phyloP scores from a whole-genome alignment of 345 rosid genomes.

The Brassica nigra region DNA sequence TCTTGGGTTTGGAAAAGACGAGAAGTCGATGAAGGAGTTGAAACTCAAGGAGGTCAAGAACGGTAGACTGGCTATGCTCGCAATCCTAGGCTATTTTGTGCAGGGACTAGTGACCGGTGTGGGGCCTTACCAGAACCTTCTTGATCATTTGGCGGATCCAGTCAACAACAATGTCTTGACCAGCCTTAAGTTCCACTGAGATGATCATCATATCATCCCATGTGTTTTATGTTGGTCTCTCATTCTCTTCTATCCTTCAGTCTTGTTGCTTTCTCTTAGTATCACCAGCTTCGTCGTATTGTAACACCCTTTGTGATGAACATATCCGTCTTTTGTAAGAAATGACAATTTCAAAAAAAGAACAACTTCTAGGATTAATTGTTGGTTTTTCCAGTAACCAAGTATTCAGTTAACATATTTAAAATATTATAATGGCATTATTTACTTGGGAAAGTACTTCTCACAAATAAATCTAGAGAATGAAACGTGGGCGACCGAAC shows the following conservation, averaged over 20 bases:
- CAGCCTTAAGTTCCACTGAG: conserved; percentile 89
- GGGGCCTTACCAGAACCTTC: conserved; percentile 93
- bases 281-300: conserved; percentile 27
- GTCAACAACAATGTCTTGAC: conserved; percentile 92
- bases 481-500: conserved; percentile 73
- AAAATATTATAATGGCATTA: background rate
- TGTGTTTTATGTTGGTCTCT: conserved; percentile 17
- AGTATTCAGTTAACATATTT: background rate
- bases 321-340: conserved; percentile 46
- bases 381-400: conserved; percentile 1
- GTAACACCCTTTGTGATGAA: conserved; percentile 54
- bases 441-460: background rate
- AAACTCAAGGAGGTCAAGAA: conserved; percentile 97
- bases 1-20: conserved; percentile 86
- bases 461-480: conserved; percentile 45
- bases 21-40: conserved; percentile 82
- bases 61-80: conserved; percentile 90
- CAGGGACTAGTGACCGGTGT: conserved; percentile 87
- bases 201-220: background rate
- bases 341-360: conserved; percentile 29
- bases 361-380: conserved; percentile 24
- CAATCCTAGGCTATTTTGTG: conserved; percentile 74
- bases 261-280: conserved; percentile 14
- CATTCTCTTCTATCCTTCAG: conserved; percentile 17
- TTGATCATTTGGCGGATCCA: conserved; percentile 94